Percentiles rank a stretch among this genome's conserved stretches.
Evolutionary conservation across 192 early-diverging fungal genomes (phyloP).

Genomic region (Linnemannia elongata): DNA sequence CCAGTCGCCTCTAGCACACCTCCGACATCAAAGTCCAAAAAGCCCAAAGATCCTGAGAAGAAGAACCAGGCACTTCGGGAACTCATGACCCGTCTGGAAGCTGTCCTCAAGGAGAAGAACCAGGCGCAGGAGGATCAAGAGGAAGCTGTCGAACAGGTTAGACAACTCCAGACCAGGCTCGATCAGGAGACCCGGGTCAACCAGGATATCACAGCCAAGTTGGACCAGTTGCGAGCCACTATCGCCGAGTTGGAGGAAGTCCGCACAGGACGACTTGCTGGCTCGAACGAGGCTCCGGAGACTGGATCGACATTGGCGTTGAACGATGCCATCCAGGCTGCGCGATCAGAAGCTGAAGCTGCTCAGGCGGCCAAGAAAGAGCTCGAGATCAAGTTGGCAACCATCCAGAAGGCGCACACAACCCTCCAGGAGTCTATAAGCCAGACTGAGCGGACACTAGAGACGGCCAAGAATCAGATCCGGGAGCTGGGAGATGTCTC

Average conservation of each 20-base stretch:
- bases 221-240: conserved; percentile 16
- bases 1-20: neutral
- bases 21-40: conserved; percentile 3
- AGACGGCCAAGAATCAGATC: conserved; percentile 13
- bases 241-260: conserved; percentile 23
- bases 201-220: conserved; percentile 17
- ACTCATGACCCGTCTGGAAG: conserved; percentile 32
- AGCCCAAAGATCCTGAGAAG: conserved; percentile 15
- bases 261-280: neutral
- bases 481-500: conserved; percentile 11
- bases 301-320: neutral
- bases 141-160: conserved; percentile 18
- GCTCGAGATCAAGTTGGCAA: neutral
- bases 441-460: conserved; percentile 1
- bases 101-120: conserved; percentile 41
- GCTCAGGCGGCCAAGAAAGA: neutral
- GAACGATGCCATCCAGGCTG: neutral
- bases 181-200: conserved; percentile 20
- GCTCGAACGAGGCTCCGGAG: neutral
- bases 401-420: neutral
- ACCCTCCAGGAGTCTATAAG: conserved; percentile 12
- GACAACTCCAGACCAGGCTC: neutral
- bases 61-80: conserved; percentile 40
- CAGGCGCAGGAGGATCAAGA: conserved; percentile 39
- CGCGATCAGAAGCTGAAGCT: neutral